Evolutionary conservation across 164 flowering plant genomes (phyloP), one percentile per base, ranked within the genome.

Genomic region (Warburgia ugandensis): DNA sequence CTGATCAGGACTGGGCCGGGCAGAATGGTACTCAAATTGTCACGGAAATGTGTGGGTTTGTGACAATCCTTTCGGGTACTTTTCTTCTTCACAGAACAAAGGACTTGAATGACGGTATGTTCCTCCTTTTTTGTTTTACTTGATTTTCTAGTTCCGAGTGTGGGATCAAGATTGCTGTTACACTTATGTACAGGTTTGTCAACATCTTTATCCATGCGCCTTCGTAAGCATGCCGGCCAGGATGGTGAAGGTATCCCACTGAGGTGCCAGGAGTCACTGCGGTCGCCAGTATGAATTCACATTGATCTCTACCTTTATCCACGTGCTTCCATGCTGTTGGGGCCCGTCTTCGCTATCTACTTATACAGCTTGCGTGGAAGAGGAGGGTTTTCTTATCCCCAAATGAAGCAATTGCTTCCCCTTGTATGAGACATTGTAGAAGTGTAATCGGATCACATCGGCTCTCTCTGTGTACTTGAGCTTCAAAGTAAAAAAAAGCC

Each of bases 21-120:
- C 94, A 84, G 52, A 79, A 68, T 63, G 62, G 73, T n/a, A 60
- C 82, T n/a, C 87, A 81, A 38, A 84, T 81, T 48, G 69, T 73
- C 8, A 84, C 87, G 0, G 82, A 84, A 66, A 54, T 81, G 67
- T 84, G 87, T 45, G 92, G 92, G 5, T 84, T 84, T 62, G 76
- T 81, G 35, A 84, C 86, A 1, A 84, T 84, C 50, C 78, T 84
- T 8, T 70, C 77, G 1, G 86, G 91, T 30, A 80, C 91, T 14
- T 80, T 84, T 71, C 84, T 84, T 65, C 82, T 84, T 29, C 94
- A 84, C 71, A 79, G 64, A 64, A 84, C 88, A 3, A 77, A 77
- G 60, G 88, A 84, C 68, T 68, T 81, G 87, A 65, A 47, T 54
- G 80, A 78, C 31, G 77, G 78, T 78, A 62, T 30, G 63, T 45